phyloP scores from a whole-genome alignment of 768 basidiomycete species.

The Daedalea quercina region DNA sequence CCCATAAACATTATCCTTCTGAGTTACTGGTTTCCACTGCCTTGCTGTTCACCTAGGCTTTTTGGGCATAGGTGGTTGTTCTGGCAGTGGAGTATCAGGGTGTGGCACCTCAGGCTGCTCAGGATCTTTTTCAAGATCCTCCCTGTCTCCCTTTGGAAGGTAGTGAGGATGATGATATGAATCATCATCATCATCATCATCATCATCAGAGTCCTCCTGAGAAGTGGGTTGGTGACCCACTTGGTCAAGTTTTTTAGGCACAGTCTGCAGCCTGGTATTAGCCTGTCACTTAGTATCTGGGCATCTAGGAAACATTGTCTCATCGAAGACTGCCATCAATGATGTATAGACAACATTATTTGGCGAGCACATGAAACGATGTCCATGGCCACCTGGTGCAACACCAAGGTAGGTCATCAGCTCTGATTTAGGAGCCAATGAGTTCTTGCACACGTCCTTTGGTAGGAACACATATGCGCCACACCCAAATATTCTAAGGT shows the following conservation, averaged over 20 bases:
- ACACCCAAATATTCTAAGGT: slow-evolving; percentile 20
- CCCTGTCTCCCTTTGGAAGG: no score
- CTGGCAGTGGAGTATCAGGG: not conserved
- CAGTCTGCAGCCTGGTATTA: not conserved
- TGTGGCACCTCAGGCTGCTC: not conserved
- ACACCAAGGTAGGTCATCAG: slow-evolving; percentile 17
- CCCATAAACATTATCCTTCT: not conserved
- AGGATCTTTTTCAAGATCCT: not conserved
- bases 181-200: not conserved
- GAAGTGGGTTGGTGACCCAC: not conserved
- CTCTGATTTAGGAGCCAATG: slow-evolving; percentile 5
- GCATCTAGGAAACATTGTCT: slow-evolving; percentile 4
- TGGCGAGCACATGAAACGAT: slow-evolving; percentile 2
- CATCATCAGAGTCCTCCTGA: no score
- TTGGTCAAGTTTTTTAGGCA: not conserved
- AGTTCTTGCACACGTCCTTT: slow-evolving; percentile 9
- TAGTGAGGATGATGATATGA: not conserved
- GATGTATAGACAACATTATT: slow-evolving; percentile 5
- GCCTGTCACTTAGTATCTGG: not conserved
- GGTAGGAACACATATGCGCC: slow-evolving; percentile 10
- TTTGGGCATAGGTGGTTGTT: not conserved
- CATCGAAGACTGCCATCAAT: not conserved
- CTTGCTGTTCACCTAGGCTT: not conserved
- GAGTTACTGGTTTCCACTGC: slow-evolving; percentile 1
- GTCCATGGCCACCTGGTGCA: not conserved